Conservation (phyloP, 768 basidiomycete genomes). For the Sporobolomyces roseus region DNA sequence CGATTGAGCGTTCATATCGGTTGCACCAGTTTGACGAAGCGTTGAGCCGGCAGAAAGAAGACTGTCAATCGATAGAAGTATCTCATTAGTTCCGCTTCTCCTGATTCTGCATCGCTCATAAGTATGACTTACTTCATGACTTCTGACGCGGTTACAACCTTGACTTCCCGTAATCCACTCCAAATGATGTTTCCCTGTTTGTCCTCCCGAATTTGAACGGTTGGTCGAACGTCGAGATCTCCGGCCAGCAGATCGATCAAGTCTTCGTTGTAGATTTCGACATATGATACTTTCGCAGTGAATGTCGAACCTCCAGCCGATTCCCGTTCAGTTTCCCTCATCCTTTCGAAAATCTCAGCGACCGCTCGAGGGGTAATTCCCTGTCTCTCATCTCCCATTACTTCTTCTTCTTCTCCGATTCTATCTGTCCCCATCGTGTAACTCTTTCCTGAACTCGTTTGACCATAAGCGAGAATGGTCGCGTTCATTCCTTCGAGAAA, state of each 20-base stretch:
- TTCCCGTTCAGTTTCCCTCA: slow-evolving; percentile 71
- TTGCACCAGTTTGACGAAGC: slow-evolving; percentile 89
- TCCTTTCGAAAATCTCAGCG: slow-evolving; percentile 74
- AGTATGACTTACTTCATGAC: slow-evolving; percentile 76
- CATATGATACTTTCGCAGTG: slow-evolving; percentile 80
- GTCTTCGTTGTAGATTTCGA: slow-evolving; percentile 99
- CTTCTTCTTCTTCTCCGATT: slow-evolving; percentile 50
- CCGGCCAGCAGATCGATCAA: slow-evolving; percentile 85
- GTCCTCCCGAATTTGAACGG: slow-evolving; percentile 94
- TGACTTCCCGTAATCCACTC: slow-evolving; percentile 89
- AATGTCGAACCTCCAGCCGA: slow-evolving; percentile 49
- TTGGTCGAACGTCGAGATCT: slow-evolving; percentile 62
- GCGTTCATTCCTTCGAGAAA: slow-evolving; percentile 95
- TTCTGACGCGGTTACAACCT: slow-evolving; percentile 73
- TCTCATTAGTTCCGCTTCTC: too few species aligned
- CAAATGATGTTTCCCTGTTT: slow-evolving; percentile 95
- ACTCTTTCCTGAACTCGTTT: slow-evolving; percentile 93
- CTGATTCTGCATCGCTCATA: too few species aligned
- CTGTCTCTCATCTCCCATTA: slow-evolving; percentile 53
- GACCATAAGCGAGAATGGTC: slow-evolving; percentile 95
- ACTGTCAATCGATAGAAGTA: slow-evolving; percentile 51
- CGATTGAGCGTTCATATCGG: slow-evolving; percentile 97
- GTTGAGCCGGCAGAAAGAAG: slow-evolving; percentile 83
- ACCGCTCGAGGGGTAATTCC: slow-evolving; percentile 95
- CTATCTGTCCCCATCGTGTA: slow-evolving; percentile 97